These are phyloP conservation scores for Pseudocercospora fuligena DNA, from an alignment of 2,329 filamentous ascomycete genomes.

Conservation along the genomic window DNA sequence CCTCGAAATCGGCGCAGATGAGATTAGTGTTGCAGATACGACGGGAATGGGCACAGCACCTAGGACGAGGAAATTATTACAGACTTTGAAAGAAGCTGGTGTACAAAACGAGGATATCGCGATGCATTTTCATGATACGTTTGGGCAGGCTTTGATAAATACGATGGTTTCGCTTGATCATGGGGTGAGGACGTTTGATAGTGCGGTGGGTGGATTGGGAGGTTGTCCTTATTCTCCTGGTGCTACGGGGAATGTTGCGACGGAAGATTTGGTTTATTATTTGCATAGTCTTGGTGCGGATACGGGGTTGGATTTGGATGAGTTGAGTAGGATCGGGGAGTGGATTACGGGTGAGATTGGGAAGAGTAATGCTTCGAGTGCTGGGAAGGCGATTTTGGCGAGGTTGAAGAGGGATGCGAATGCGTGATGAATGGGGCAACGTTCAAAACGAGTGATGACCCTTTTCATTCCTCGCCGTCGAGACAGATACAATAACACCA, in stretches of 20 bases:
- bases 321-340: slow-evolving; percentile 68
- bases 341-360: slow-evolving; percentile 73
- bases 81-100: slow-evolving; percentile 68
- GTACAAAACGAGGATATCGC: slow-evolving; percentile 71
- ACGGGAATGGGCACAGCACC: slow-evolving; percentile 88
- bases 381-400: slow-evolving; percentile 63
- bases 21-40: slow-evolving; percentile 88
- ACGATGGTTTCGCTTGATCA: slow-evolving; percentile 76
- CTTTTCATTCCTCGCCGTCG: too few relatives aligned
- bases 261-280: slow-evolving; percentile 80
- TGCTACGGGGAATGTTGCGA: slow-evolving; percentile 83
- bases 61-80: slow-evolving; percentile 67
- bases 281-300: slow-evolving; percentile 74
- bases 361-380: slow-evolving; percentile 66
- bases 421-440: neutral
- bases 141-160: slow-evolving; percentile 84
- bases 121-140: slow-evolving; percentile 89
- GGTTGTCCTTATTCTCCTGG: slow-evolving; percentile 86
- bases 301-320: slow-evolving; percentile 73
- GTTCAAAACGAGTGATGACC: too few relatives aligned
- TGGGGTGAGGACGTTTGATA: slow-evolving; percentile 79
- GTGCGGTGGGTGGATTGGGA: slow-evolving; percentile 77
- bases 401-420: slow-evolving; percentile 28
- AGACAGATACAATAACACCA: too few relatives aligned
- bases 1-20: slow-evolving; percentile 85